Evolutionary conservation across 1,139 yeast species (phyloP), one percentile per base, ranked within the genome.

Genomic region (Taphrina pruni): DNA sequence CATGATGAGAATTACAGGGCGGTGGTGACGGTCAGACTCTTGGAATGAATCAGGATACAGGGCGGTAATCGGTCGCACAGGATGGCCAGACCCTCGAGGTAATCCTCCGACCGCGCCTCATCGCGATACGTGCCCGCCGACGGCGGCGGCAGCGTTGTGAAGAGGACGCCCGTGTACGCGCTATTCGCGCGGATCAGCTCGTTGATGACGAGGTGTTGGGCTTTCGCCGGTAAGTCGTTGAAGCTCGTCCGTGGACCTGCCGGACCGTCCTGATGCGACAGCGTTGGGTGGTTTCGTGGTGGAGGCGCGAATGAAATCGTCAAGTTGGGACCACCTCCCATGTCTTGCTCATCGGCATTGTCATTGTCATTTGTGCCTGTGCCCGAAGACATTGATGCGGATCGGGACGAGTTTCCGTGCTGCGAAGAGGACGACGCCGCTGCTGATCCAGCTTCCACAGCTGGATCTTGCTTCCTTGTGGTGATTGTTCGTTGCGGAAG

Each of bases 11-110:
- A 38, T 73, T 80, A 90, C 72, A 90, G 81, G 32, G 96, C 92
- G 12, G 97, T 93, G 0, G 99, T 94, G 1, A 94, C 98, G 0
- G 99, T 94, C 81, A 93, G 91, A 0, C 97, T 88, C 78, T 92
- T 96, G 0, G 97, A 90, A 76, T 94, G 93, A 69, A 94, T 83
- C 72, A 94, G 79, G 76, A 94, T 77, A 3, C 86, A 83, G 0
- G 98, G 97, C 0, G 97, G 97, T 58, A 94, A 79, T 9, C 84
- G 91, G 66, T 87, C 85, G 69, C 92, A 82, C 96, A 97, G 90
- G 14, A 89, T 79, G 61, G 92, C 89, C 70, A 94, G 81, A 73
- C 88, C 88, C 70, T 87, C 87, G 11, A 89, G 86, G 75, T 92
- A 94, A 58, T 88, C 92, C 68, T 86, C 80, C 60, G 96, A 85